Base-by-base conservation (phyloP, 768 basidiomycete species). In the Amanita exitialis region DNA sequence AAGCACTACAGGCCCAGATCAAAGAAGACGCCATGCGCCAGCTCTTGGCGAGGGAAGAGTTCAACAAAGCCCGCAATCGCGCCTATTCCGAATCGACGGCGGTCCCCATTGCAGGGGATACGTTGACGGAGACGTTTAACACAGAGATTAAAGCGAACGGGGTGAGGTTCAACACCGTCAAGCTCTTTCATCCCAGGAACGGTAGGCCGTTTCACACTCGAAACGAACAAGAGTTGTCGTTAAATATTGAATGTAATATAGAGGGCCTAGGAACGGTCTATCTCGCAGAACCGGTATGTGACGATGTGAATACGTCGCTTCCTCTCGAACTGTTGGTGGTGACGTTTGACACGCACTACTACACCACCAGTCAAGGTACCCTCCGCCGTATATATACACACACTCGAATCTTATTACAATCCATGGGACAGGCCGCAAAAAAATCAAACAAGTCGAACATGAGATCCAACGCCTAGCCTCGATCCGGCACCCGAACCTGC, bases 21-120 rank as follows among this genome's bases (percentile, higher is more conserved):
- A 73, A 79, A 54, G 82, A 76, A 25, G 82, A 86, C 56, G 75
- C 77, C 0, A 72, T 83, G 62, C 72, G 73, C 30, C 79, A 85
- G 61, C 73, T 72, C 58, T 62, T 72, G 52, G 84, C 74, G 45
- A 69, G 80, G 56, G 69, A 72, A 38, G 68, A 76, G 44, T 51
- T 41, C 43, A 57, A 75, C 43, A 57, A 75, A 71, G 50, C 74
- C 74, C 75, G 86, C 35, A 73, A 77, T 57, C 72, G 86, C 41
- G 83, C 83, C 0, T 76, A 78, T 58, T 86, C 86, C 3, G 83
- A 83, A 58, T 76, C 83, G 7, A 85, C 84, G 0, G 84, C 83
- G 56, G 76, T 80, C 1, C 80, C 83, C 18, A 34, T 44, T 25
- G 42, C 42, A 4, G 50, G 42, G 20, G 76, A 80, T 39, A 76